phyloP scores from a whole-genome alignment of 805 yeast species.

The Kluyveromyces starmeri region DNA sequence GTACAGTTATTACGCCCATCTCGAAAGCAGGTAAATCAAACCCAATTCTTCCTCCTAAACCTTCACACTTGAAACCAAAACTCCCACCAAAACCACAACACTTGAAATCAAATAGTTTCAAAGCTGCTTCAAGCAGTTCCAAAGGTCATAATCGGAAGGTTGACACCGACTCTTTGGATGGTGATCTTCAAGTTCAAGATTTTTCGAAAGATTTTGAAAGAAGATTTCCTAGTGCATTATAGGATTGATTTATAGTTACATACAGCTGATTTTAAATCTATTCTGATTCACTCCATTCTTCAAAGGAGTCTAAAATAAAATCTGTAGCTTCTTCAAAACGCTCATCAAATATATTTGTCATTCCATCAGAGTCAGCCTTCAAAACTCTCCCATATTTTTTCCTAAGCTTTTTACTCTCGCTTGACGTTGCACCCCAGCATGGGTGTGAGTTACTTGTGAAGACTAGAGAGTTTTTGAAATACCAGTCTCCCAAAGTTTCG shows the following conservation, averaged over 20 bases:
- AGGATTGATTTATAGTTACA: constrained; percentile 4
- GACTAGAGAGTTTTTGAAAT: constrained; percentile 72
- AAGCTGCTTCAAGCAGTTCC: background rate
- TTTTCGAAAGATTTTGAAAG: constrained; percentile 35
- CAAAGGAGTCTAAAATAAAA: constrained; percentile 70
- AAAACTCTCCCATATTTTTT: constrained; percentile 87
- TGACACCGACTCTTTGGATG: background rate
- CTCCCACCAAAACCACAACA: constrained; percentile 41
- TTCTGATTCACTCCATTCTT: constrained; percentile 47
- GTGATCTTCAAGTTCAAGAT: background rate
- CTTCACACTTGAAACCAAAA: constrained; percentile 29
- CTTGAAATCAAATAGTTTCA: constrained; percentile 5
- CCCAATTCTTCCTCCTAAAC: constrained; percentile 51
- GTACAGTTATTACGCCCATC: constrained; percentile 10
- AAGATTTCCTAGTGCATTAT: constrained; percentile 54
- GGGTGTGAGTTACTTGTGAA: constrained; percentile 68
- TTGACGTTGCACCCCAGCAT: constrained; percentile 60
- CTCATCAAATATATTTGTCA: constrained; percentile 70
- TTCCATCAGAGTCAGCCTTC: constrained; percentile 59
- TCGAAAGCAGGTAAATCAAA: constrained; percentile 15
- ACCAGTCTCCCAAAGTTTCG: constrained; percentile 89
- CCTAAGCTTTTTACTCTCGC: constrained; percentile 62
- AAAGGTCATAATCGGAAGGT: background rate
- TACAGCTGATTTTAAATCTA: constrained; percentile 5
- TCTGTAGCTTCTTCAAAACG: constrained; percentile 80